Conservation (phyloP, 129 eudicot species). For the Artemisia argyi region DNA sequence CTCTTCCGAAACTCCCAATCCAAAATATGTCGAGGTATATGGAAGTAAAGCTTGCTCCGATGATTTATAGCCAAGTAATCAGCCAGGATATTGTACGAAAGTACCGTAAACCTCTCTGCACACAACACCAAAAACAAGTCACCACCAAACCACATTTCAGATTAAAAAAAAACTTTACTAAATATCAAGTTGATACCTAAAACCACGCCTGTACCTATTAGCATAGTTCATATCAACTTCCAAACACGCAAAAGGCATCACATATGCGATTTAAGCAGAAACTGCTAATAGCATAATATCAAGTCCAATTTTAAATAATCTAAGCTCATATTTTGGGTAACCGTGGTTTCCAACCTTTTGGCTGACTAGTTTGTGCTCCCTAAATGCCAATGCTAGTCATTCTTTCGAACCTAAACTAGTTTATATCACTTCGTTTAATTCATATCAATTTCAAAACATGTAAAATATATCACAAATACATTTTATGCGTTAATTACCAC, state of each 20-base stretch:
- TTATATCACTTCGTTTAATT: background rate
- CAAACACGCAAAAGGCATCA: too few species aligned
- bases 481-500: slow-evolving; percentile 38
- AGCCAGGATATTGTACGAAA: slow-evolving; percentile 94
- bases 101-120: slow-evolving; percentile 78
- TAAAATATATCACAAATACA: background rate
- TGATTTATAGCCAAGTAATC: slow-evolving; percentile 84
- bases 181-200: background rate
- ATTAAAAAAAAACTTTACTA: too few species aligned
- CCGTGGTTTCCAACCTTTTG: too few species aligned
- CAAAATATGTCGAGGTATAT: slow-evolving; percentile 74
- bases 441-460: background rate
- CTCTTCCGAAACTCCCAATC: slow-evolving; percentile 84
- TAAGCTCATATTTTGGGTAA: too few species aligned
- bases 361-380: too few species aligned
- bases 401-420: too few species aligned
- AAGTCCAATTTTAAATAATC: too few species aligned
- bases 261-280: too few species aligned
- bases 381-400: too few species aligned
- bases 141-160: slow-evolving; percentile 5
- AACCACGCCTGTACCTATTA: background rate
- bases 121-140: slow-evolving; percentile 2
- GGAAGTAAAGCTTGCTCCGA: slow-evolving; percentile 66
- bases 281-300: too few species aligned
- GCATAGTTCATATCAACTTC: too few species aligned